Conservation (phyloP, 192 early-diverging fungal genomes). For the Linnemannia exigua region DNA sequence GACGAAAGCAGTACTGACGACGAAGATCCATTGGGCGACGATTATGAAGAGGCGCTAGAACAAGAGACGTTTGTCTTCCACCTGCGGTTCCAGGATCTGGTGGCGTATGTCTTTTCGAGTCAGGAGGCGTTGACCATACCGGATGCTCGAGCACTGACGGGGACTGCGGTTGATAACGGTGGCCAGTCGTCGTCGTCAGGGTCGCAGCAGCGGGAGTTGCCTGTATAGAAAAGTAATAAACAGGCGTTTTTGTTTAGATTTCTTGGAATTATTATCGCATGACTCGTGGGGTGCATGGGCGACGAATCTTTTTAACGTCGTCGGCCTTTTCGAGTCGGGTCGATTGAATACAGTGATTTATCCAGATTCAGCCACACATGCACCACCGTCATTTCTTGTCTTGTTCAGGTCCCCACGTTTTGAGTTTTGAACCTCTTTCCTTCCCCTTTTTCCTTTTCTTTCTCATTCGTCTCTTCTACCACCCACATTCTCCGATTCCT, state of each 20-base stretch:
- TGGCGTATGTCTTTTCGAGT: constrained; percentile 35
- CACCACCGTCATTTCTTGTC: too few relatives aligned
- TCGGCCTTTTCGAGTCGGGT: too few relatives aligned
- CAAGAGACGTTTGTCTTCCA: constrained; percentile 50
- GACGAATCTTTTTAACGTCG: too few relatives aligned
- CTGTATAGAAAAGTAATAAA: constrained; percentile 26
- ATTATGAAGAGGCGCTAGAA: constrained; percentile 36
- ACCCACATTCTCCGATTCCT: not conserved
- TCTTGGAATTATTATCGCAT: too few relatives aligned
- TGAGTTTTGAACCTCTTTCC: not conserved
- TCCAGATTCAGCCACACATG: too few relatives aligned
- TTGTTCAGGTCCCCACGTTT: too few relatives aligned
- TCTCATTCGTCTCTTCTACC: not conserved
- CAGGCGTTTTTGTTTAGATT: not conserved
- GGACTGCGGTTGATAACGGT: not conserved
- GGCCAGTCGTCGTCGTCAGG: not conserved
- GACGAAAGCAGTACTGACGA: constrained; percentile 9
- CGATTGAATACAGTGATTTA: too few relatives aligned
- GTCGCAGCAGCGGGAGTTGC: constrained; percentile 9
- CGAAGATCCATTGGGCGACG: constrained; percentile 26
- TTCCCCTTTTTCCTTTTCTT: not conserved
- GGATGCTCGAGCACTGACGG: not conserved
- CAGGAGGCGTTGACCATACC: constrained; percentile 30
- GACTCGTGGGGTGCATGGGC: too few relatives aligned
- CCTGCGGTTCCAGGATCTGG: constrained; percentile 29